phyloP scores from a whole-genome alignment of 106 monocot genomes.

The Vanilla planifolia region DNA sequence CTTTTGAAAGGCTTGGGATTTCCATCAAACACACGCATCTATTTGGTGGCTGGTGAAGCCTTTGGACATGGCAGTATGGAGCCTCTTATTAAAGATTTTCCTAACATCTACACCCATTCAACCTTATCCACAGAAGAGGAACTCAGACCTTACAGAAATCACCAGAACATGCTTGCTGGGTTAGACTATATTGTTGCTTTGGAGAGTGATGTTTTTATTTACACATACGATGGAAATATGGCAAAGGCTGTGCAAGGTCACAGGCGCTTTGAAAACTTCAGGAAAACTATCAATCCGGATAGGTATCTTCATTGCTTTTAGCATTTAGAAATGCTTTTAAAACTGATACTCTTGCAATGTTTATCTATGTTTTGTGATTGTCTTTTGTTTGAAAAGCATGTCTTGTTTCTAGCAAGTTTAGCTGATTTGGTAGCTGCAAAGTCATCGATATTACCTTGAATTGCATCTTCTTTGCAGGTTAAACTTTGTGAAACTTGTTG shows the following conservation, averaged over 20 bases:
- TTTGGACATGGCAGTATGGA: slow-evolving; percentile 90
- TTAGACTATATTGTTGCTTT: slow-evolving; percentile 93
- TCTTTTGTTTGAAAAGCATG: background rate
- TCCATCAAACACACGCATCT: slow-evolving; percentile 72
- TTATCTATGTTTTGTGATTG: background rate
- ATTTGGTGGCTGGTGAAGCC: slow-evolving; percentile 90
- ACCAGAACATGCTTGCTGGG: slow-evolving; percentile 98
- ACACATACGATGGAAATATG: slow-evolving; percentile 98
- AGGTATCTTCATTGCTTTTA: slow-evolving; percentile 31
- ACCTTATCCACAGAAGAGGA: slow-evolving; percentile 65
- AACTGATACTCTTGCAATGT: background rate
- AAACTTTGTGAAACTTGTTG: slow-evolving; percentile 59
- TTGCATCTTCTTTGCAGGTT: slow-evolving; percentile 27
- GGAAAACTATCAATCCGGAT: slow-evolving; percentile 85
- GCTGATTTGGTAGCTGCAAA: background rate
- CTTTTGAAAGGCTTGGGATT: slow-evolving; percentile 86
- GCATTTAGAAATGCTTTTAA: background rate
- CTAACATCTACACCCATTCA: slow-evolving; percentile 70
- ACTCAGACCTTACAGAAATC: slow-evolving; percentile 53
- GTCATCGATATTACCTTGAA: background rate
- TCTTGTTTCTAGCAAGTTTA: background rate
- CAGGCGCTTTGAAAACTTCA: slow-evolving; percentile 83
- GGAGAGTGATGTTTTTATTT: slow-evolving; percentile 88
- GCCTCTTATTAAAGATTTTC: slow-evolving; percentile 62
- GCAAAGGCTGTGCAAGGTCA: slow-evolving; percentile 99